Conservation (phyloP, 441 rosid genomes). For the Caryocar brasiliense region DNA sequence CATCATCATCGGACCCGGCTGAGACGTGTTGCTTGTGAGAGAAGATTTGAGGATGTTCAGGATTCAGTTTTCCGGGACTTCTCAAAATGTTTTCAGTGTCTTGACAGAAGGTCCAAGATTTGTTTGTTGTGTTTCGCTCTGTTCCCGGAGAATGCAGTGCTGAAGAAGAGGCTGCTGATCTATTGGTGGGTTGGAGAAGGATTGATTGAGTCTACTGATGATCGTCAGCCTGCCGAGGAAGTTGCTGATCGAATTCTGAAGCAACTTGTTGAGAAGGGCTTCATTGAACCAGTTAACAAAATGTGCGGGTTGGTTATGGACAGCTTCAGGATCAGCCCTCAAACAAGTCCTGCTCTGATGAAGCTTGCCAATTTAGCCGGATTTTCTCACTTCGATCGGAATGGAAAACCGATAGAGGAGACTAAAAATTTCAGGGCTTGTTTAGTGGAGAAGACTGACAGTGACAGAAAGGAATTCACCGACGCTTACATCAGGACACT, state of each 20-base stretch:
- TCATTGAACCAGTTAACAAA: slow-evolving; percentile 21
- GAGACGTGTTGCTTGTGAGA: too few relatives aligned
- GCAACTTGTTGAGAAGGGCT: slow-evolving; percentile 7
- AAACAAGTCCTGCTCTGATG: slow-evolving; percentile 32
- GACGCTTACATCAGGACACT: too few relatives aligned
- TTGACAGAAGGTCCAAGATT: neutral
- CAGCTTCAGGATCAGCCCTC: slow-evolving; percentile 30
- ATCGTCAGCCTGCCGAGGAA: neutral
- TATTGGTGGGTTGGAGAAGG: slow-evolving; percentile 52
- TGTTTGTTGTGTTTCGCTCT: slow-evolving; percentile 27
- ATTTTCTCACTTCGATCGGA: slow-evolving; percentile 14
- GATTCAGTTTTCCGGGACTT: slow-evolving; percentile 12
- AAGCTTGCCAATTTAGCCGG: slow-evolving; percentile 6
- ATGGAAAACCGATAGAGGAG: slow-evolving; percentile 11
- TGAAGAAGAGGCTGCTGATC: slow-evolving; percentile 33
- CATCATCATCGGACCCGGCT: too few relatives aligned
- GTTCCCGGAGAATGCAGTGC: slow-evolving; percentile 33
- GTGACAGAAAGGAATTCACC: too few relatives aligned
- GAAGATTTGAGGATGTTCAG: neutral
- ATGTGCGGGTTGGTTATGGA: slow-evolving; percentile 9
- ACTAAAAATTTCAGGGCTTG: slow-evolving; percentile 12
- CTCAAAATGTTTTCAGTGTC: neutral
- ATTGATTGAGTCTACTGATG: neutral
- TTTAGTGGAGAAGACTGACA: slow-evolving; percentile 18
- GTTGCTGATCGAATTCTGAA: slow-evolving; percentile 10